These are phyloP conservation scores for Scolecobasidium constrictum DNA, from an alignment of 2,329 filamentous ascomycete genomes.

Conservation along the genomic window DNA sequence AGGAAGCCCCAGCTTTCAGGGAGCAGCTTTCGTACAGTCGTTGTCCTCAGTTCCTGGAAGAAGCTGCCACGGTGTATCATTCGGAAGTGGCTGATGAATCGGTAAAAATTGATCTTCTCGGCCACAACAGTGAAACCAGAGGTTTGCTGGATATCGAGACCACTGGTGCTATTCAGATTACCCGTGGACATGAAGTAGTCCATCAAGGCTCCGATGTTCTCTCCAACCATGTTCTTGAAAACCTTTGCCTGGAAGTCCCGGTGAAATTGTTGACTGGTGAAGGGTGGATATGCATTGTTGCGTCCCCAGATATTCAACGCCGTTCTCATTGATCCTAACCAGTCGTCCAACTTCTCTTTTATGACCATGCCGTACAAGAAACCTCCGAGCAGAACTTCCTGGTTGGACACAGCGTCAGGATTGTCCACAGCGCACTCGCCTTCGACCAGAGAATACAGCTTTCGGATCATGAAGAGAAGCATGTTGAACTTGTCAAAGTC, in stretches of 20 bases:
- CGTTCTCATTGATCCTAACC: slow-evolving; percentile 55
- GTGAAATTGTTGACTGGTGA: slow-evolving; percentile 65
- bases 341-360: slow-evolving; percentile 89
- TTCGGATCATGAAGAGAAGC: slow-evolving; percentile 91
- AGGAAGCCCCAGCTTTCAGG: slow-evolving; percentile 98
- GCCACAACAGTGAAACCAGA: slow-evolving; percentile 95
- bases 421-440: slow-evolving; percentile 92
- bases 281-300: slow-evolving; percentile 42
- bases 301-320: slow-evolving; percentile 44
- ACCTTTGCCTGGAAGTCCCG: slow-evolving; percentile 72
- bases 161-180: slow-evolving; percentile 82
- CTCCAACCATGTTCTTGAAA: slow-evolving; percentile 67
- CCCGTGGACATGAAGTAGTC: slow-evolving; percentile 97
- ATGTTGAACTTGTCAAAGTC: slow-evolving; percentile 89
- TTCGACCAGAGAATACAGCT: slow-evolving; percentile 85
- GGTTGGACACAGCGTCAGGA: slow-evolving; percentile 90
- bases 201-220: slow-evolving; percentile 75
- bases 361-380: slow-evolving; percentile 92
- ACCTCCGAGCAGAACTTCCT: slow-evolving; percentile 86
- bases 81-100: slow-evolving; percentile 97
- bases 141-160: slow-evolving; percentile 86
- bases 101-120: slow-evolving; percentile 97
- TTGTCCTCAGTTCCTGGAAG: slow-evolving; percentile 96
- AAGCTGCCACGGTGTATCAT: slow-evolving; percentile 99
- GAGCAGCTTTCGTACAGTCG: slow-evolving; percentile 86